These are phyloP conservation scores for Isatis tinctoria DNA, from an alignment of 345 rosid species.

Conservation along the genomic window DNA sequence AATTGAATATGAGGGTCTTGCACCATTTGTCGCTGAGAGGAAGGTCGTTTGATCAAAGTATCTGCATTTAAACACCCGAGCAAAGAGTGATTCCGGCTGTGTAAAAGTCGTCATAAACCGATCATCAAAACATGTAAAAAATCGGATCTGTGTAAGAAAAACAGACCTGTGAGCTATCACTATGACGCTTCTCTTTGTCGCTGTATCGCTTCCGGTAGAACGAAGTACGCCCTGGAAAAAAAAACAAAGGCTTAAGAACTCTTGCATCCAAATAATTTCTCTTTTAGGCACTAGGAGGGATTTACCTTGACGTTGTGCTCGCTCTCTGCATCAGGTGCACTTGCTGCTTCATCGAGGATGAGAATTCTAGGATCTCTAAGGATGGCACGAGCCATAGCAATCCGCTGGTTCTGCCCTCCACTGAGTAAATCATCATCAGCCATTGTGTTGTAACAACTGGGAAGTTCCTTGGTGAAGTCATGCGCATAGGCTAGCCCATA, in stretches of 20 bases:
- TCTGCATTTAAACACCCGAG: no score
- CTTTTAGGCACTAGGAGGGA: neutral
- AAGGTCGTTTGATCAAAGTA: no score
- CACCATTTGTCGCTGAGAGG: no score
- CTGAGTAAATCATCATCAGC: constrained; percentile 97
- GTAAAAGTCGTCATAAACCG: neutral
- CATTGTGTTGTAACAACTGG: constrained; percentile 74
- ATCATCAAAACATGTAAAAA: neutral
- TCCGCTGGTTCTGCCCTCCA: constrained; percentile 97
- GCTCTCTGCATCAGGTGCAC: constrained; percentile 96
- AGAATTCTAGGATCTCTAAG: constrained; percentile 88
- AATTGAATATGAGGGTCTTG: no score
- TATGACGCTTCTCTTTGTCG: constrained; percentile 68
- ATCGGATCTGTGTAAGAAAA: neutral
- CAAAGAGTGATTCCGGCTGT: no score
- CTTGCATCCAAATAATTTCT: neutral
- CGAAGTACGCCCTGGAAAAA: constrained; percentile 76
- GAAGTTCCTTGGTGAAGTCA: constrained; percentile 79
- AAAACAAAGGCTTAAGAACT: neutral
- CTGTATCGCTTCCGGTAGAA: constrained; percentile 51
- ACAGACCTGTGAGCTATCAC: constrained; percentile 88
- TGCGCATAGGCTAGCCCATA: constrained; percentile 91
- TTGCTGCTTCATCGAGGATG: constrained; percentile 95
- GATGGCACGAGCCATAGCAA: constrained; percentile 94
- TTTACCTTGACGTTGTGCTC: constrained; percentile 90